A percentile compares a stretch with the other conserved stretches of the same genome.
phyloP scores from a whole-genome alignment of 192 early-diverging fungal genomes.

The Podila epigama region DNA sequence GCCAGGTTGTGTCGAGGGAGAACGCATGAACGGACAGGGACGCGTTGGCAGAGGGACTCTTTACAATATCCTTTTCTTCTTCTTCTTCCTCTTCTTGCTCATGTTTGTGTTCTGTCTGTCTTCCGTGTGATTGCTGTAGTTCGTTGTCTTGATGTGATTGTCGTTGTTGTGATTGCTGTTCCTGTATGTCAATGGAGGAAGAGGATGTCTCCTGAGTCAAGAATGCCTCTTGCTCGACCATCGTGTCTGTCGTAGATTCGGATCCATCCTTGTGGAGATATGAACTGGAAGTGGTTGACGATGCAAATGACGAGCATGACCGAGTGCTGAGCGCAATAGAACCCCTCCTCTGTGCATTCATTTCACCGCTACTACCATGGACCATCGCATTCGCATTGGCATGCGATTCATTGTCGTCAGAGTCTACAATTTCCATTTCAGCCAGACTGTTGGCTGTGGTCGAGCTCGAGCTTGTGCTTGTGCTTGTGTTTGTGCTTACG shows the following conservation, averaged over 20 bases:
- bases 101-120: neutral
- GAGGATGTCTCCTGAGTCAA: neutral
- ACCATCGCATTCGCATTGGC: neutral
- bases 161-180: neutral
- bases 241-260: neutral
- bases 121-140: neutral
- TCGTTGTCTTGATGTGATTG: neutral
- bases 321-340: neutral
- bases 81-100: neutral
- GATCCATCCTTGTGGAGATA: neutral
- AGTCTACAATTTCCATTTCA: neutral
- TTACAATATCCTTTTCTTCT: neutral
- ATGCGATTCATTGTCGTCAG: neutral
- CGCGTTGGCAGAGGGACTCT: constrained; percentile 13
- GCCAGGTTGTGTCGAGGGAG: constrained; percentile 47
- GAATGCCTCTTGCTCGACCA: neutral
- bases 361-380: neutral
- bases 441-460: neutral
- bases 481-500: neutral
- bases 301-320: neutral
- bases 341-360: too few species aligned
- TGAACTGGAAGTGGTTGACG: neutral
- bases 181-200: neutral
- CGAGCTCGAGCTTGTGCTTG: neutral
- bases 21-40: constrained; percentile 44